Evolutionary conservation across 129 eudicot genomes (phyloP), one percentile per base, ranked within the genome.

Genomic region (Saussurea involucrata): DNA sequence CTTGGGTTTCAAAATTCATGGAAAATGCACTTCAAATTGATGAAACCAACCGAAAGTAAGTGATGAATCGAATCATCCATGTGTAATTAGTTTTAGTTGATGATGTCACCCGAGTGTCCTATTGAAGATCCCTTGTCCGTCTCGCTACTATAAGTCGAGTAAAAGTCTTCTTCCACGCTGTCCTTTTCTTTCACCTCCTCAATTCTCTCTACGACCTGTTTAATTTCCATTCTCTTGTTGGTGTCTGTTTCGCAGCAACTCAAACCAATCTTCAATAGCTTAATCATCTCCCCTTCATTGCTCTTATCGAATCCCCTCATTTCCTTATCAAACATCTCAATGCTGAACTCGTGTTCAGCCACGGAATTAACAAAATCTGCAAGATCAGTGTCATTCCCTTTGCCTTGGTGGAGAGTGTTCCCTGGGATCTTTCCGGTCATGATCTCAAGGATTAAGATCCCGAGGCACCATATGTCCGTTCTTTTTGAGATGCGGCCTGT

Each of bases 391-490:
- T 89, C 89, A 11, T 76, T 70, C 64, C 88, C 91, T 76, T 71
- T 90, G 22, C 90, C 89, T 37, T 88, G 91, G 69, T 86, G 89
- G 20, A 89, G 20, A 57, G 84, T 79, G 71, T 72, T 86, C 6
- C 90, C 28, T 0, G 97, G 96, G 66, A 86, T 77, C 69, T 88
- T 82, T 7, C 98, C 99, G 1, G 96, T 95, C 34, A 95, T 53
- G 36, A 80, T 81, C 65, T 95, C 99, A 4, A 95, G 87, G 36
- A 95, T 89, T 66, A 95, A 49, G 63, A 92, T 80, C 13, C 99
- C 99, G 0, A 95, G 83, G 42, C 92, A 83, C 97, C 92, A 94
- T 24, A 86, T 80, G 64, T 89, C 94, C 0, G 94, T 89, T 72
- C 80, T 86, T 72, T 72, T 89, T 49, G 91, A 74, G 42, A 84